Conservation (phyloP, 305 asterid species). For the Nicotiana rustica region DNA sequence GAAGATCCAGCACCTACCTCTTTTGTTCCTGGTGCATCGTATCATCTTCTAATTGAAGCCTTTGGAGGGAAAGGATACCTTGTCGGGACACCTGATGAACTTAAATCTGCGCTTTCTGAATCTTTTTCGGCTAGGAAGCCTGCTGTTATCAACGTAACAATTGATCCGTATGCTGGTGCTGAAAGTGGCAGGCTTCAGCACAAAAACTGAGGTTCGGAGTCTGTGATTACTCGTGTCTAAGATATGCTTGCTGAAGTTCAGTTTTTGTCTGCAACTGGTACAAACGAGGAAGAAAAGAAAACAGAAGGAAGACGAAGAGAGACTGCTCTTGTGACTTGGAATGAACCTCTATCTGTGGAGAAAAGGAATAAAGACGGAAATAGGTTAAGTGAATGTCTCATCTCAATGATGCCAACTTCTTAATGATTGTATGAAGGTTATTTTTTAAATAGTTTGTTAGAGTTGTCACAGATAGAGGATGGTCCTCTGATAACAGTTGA, state of each 20-base stretch:
- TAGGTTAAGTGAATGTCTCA: neutral
- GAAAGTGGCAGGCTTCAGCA: constrained; percentile 93
- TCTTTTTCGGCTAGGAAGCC: constrained; percentile 79
- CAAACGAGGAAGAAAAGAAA: neutral
- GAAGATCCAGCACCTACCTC: constrained; percentile 94
- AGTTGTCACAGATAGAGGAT: neutral
- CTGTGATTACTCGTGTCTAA: constrained; percentile 14
- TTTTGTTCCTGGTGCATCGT: constrained; percentile 79
- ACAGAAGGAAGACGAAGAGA: neutral
- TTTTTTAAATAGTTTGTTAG: neutral
- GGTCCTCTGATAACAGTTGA: neutral
- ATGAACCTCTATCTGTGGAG: constrained; percentile 8
- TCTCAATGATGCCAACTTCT: neutral
- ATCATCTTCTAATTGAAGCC: constrained; percentile 76
- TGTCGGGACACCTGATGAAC: constrained; percentile 78
- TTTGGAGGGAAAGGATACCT: constrained; percentile 91
- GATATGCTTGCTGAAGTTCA: constrained; percentile 26
- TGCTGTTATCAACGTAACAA: constrained; percentile 71
- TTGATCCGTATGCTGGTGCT: constrained; percentile 85
- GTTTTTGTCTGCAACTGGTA: neutral
- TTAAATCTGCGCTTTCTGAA: constrained; percentile 70
- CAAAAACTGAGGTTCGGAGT: constrained; percentile 65
- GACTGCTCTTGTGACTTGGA: neutral
- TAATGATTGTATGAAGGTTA: neutral
- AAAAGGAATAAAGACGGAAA: neutral